Percentiles rank a stretch among this genome's conserved stretches.
These are phyloP conservation scores for Grosmannia huntii DNA, from an alignment of 2,329 filamentous ascomycete genomes.

Conservation along the genomic window DNA sequence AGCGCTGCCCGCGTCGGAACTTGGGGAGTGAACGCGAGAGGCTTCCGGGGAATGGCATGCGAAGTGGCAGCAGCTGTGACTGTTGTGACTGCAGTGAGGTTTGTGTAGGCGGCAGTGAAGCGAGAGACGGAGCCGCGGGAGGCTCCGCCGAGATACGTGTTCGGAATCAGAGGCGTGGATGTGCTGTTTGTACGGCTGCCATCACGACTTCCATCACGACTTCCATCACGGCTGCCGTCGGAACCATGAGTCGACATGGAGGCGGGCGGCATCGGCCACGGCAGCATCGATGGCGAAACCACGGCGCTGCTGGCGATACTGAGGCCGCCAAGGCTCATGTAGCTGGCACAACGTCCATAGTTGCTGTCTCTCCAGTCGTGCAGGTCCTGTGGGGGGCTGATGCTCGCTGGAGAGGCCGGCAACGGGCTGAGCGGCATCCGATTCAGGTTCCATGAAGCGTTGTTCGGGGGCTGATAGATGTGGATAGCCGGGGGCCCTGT, in stretches of 20 bases:
- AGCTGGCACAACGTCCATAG: slow-evolving; percentile 1
- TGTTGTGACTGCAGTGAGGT: background rate
- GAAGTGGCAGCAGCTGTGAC: background rate
- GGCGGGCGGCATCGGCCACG: slow-evolving; percentile 10
- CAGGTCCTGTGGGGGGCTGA: background rate
- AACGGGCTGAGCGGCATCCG: background rate
- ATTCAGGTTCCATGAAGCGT: background rate
- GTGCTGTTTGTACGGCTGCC: background rate
- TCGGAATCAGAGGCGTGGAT: background rate
- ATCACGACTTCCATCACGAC: background rate
- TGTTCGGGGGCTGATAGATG: background rate
- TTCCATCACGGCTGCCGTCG: background rate
- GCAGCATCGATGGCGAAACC: slow-evolving; percentile 8
- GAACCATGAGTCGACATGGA: slow-evolving; percentile 1
- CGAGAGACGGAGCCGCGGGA: background rate
- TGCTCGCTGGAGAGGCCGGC: background rate
- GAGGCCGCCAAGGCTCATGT: slow-evolving; percentile 7
- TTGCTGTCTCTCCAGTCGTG: no score
- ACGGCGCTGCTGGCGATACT: slow-evolving; percentile 12
- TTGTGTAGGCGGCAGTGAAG: background rate
- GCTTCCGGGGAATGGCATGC: background rate
- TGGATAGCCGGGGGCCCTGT: background rate
- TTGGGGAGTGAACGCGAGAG: background rate
- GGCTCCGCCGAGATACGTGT: background rate
- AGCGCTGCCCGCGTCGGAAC: slow-evolving; percentile 7